phyloP scores from a whole-genome alignment of 257 asterid genomes.

The Solanum corneliomulleri region DNA sequence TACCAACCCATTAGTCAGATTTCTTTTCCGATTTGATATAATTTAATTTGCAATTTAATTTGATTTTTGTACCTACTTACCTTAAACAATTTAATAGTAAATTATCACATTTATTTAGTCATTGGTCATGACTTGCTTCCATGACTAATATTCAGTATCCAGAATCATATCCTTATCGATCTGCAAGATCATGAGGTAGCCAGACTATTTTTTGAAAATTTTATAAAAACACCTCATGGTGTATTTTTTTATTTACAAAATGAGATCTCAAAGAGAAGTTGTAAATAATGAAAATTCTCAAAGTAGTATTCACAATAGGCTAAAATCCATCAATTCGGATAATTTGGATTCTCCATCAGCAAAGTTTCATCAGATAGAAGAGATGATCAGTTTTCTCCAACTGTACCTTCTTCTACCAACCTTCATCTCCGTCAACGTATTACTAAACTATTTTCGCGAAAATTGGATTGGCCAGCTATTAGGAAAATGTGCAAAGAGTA shows the following conservation, averaged over 20 bases:
- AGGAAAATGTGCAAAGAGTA: slow-evolving; percentile 47
- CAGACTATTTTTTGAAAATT: too few relatives aligned
- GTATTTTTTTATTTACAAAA: too few relatives aligned
- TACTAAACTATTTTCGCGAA: slow-evolving; percentile 30
- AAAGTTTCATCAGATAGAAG: slow-evolving; percentile 46
- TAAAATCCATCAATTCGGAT: slow-evolving; percentile 39
- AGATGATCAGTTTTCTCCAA: slow-evolving; percentile 55
- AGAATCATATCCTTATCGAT: too few relatives aligned
- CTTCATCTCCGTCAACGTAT: slow-evolving; percentile 65
- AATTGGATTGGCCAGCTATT: slow-evolving; percentile 43
- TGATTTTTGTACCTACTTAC: too few relatives aligned
- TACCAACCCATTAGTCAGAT: too few relatives aligned
- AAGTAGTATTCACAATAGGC: slow-evolving; percentile 26
- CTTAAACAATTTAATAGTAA: background rate
- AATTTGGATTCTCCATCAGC: slow-evolving; percentile 50
- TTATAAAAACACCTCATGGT: too few relatives aligned
- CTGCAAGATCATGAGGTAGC: too few relatives aligned
- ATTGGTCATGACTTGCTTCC: too few relatives aligned
- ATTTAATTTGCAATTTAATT: too few relatives aligned
- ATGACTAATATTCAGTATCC: too few relatives aligned
- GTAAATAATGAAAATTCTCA: slow-evolving; percentile 23
- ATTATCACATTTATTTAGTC: too few relatives aligned
- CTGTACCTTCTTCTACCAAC: slow-evolving; percentile 55
- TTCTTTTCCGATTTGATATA: too few relatives aligned
- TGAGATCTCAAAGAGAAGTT: slow-evolving; percentile 24